Evolutionary conservation across 495 filamentous ascomycete genomes (phyloP), one percentile per base, ranked within the genome.

Genomic region (Aspergillus biplanus): DNA sequence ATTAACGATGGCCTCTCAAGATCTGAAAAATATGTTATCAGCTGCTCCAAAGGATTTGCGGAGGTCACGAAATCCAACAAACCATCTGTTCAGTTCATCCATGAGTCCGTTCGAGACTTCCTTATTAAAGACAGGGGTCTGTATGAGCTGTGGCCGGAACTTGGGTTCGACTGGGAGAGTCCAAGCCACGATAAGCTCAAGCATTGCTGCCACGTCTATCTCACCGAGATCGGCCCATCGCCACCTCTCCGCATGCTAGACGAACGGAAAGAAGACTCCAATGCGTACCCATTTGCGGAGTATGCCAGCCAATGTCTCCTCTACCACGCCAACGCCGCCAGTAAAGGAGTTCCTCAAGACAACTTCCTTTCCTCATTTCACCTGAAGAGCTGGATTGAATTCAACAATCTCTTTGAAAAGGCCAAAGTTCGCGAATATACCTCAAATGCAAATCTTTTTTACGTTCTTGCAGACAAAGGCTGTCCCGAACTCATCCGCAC

Each of bases 61-160:
- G 77, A 83, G 54, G 69, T 68, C 4, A 74, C 73, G 0, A 69
- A 61, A 39, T 68, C 74, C 0, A 54, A 61, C 0, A 34, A 18
- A 2, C 58, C 63, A 37, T 70, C 52, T 2, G 73, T 81, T 37
- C 79, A 83, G 62, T 83, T 83, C 62, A 82, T 83, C 48, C 79
- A 83, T 60, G 78, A 82, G 66, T 81, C 79, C 1, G 80, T 82
- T 5, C 68, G 71, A 11, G 78, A 80, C 54, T 81, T 75, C 32
- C 69, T 83, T 7, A 12, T 80, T 6, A 74, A 77, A 61, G 72
- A 78, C 27, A 66, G 70, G 16, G 80, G 82, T 0, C 49, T 83
- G 0, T 37, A 64, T 13, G 59, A 70, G 18, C 6, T 83, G 6
- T 80, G 70, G 75, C 68, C 71, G 13, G 70, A 73, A 0, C 49